Conservation (phyloP, 2,329 filamentous ascomycete genomes). For the Alternaria atra region DNA sequence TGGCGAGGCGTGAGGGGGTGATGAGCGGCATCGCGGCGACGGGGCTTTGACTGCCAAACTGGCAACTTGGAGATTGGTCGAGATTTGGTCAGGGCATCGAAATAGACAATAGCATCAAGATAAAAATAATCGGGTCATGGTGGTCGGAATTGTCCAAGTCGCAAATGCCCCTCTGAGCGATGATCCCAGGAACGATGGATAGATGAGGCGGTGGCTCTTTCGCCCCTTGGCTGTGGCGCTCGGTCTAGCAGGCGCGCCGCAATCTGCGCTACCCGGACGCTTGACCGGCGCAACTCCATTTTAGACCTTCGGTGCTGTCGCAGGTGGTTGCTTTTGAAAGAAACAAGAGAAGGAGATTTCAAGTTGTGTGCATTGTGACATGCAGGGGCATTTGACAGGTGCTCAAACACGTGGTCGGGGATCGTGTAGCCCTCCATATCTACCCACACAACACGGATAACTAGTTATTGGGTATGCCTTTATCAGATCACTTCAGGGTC, state of each 20-base stretch:
- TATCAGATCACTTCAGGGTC: not conserved
- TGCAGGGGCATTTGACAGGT: slow-evolving; percentile 5
- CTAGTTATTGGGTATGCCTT: not conserved
- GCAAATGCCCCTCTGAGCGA: slow-evolving; percentile 13
- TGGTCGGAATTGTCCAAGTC: slow-evolving; percentile 4
- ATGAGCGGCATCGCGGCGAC: slow-evolving; percentile 40
- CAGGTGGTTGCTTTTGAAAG: slow-evolving; percentile 1
- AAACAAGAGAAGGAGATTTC: not conserved
- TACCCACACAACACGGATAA: not conserved
- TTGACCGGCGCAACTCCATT: not conserved
- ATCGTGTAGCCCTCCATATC: not conserved
- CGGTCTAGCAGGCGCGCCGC: slow-evolving; percentile 17
- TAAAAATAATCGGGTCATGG: slow-evolving; percentile 2
- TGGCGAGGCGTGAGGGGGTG: slow-evolving; percentile 44
- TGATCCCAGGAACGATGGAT: not conserved
- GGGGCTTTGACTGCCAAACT: slow-evolving; percentile 3
- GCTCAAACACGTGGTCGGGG: not conserved
- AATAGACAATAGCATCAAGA: not conserved
- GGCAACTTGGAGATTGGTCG: not conserved
- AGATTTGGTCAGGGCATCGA: not conserved
- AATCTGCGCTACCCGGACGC: not conserved
- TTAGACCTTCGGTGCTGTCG: not conserved
- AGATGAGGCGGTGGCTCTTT: slow-evolving; percentile 12
- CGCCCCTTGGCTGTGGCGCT: slow-evolving; percentile 21
- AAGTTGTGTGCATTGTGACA: not conserved